phyloP scores from a whole-genome alignment of 2,329 filamentous ascomycete species.

The Diaporthe citriasiana region DNA sequence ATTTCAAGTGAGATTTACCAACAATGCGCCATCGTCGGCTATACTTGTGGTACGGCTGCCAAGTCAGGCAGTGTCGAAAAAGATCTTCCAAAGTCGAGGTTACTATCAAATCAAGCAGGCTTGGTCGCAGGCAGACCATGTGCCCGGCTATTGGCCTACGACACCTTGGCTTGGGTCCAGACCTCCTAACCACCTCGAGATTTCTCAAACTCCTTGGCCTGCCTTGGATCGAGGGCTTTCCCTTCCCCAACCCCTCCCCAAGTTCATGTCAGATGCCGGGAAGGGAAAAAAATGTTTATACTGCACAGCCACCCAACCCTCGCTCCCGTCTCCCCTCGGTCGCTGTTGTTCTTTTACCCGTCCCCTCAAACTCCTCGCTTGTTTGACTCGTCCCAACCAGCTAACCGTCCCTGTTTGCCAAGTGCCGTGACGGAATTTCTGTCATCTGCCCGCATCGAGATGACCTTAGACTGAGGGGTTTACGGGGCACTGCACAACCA shows the following conservation, averaged over 20 bases:
- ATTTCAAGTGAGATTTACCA: slow-evolving; percentile 23
- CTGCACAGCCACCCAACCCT: slow-evolving; percentile 27
- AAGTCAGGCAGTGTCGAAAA: slow-evolving; percentile 24
- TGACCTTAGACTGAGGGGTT: slow-evolving; percentile 28
- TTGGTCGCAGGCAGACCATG: slow-evolving; percentile 13
- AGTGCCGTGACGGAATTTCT: slow-evolving; percentile 17
- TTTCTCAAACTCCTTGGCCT: slow-evolving; percentile 32
- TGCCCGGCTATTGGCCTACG: slow-evolving; percentile 4
- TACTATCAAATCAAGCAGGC: slow-evolving; percentile 11
- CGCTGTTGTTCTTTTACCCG: neutral
- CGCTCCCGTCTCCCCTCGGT: neutral
- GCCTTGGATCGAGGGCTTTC: slow-evolving; percentile 7
- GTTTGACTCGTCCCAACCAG: slow-evolving; percentile 21
- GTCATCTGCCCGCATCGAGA: slow-evolving; percentile 14
- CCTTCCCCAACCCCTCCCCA: slow-evolving; percentile 12
- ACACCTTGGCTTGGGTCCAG: slow-evolving; percentile 23
- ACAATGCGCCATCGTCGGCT: slow-evolving; percentile 18
- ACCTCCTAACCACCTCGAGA: slow-evolving; percentile 1
- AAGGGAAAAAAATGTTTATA: slow-evolving; percentile 9
- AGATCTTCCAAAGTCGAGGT: neutral
- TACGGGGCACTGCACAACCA: slow-evolving; percentile 1
- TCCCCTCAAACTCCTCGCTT: slow-evolving; percentile 27
- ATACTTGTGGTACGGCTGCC: neutral
- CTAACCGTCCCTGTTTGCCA: neutral
- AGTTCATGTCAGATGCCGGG: slow-evolving; percentile 9